Base-by-base conservation (phyloP, 1,139 yeast species). In the Pichia sp. region DNA sequence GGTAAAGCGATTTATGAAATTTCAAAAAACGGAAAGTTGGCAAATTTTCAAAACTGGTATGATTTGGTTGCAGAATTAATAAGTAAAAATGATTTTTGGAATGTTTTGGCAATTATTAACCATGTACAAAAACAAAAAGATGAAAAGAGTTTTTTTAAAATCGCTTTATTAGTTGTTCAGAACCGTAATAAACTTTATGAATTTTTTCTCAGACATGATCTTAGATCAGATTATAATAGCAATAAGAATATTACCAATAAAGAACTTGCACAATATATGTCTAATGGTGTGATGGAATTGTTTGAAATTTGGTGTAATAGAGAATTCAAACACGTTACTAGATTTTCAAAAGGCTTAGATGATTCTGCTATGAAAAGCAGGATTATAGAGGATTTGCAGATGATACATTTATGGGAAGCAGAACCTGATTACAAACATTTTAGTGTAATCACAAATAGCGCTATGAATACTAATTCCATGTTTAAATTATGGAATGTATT, bases 51-150 rank as follows among this genome's bases (percentile, higher is more conserved):
- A n/a, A 32, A 20, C 6, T 44, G 48, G 46, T 10, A 12, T 8
- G n/a, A 20, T 4, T 7, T 47, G 2, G 16, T 47, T n/a, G 26
- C 26, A 6, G 26, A 32, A 24, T 30, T 34, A 5, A 10, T 46
- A 6, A 7, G 32, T 8, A 16, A 22, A 3, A 32, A 32, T 9
- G 26, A 41, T 6, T 33, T 43, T 9, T 43, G 42, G 45, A 12
- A 11, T 20, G 39, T 37, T 3, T 22, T 43, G 29, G 47, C 49
- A 8, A 27, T 43, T 3, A 6, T 47, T 4, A 44, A 47, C 28
- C 9, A 28, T 8, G 11, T 44, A 3, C 8, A 22, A 11, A 10
- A 32, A 11, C n/a, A 25, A 32, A 4, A 10, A 12, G n/a, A 32
- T 32, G 7, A 22, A 5, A 16, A 32, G 6, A 6, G 5, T 32